Evolutionary conservation across 2,329 filamentous ascomycete genomes (phyloP), one percentile per base, ranked within the genome.

Genomic region (Fusarium equiseti): DNA sequence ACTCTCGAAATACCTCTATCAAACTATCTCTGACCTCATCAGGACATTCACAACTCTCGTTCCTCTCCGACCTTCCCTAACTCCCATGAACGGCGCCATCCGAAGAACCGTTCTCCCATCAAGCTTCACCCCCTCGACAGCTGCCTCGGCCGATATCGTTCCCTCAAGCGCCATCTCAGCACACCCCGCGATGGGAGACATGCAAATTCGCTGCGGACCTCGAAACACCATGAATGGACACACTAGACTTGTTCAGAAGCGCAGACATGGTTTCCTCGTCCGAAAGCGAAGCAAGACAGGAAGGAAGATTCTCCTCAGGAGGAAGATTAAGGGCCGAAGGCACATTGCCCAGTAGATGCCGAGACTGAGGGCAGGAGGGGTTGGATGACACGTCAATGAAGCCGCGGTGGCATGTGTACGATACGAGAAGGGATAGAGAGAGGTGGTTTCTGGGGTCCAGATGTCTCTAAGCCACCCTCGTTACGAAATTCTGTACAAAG

Each of bases 141-240:
- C 68, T 73, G 45, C 43, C 71, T 71, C 77, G 18, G 76, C 79
- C 29, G 86, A 89, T 67, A 63, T 88, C 22, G 81, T 88, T 13
- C 80, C 84, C 26, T 77, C 76, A 56, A 73, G 79, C 15, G 77
- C 84, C 64, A 82, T 89, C 69, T 84, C 86, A 15, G 76, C 84
- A 29, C 84, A 88, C 77, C 87, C 87, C 31, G 84, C 85, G 11
- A 78, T 89, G n/a, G 78, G 76, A 8, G 83, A 79, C 50, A 77
- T 79, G 77, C 87, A 89, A 79, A 80, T 89, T 69, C 86, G 88
- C 59, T 89, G 85, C 80, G 88, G 86, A 3, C 88, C 87, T 50
- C 84, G 87, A 63, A 84, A 87, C 75, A 89, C 86, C 32, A 85
- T 89, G 86, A 84, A 86, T 59, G 79, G 83, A 52, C 79, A 84